These are phyloP conservation scores for Phlebopus sp. DNA, from an alignment of 1,284 basidiomycete species.

Conservation along the genomic window DNA sequence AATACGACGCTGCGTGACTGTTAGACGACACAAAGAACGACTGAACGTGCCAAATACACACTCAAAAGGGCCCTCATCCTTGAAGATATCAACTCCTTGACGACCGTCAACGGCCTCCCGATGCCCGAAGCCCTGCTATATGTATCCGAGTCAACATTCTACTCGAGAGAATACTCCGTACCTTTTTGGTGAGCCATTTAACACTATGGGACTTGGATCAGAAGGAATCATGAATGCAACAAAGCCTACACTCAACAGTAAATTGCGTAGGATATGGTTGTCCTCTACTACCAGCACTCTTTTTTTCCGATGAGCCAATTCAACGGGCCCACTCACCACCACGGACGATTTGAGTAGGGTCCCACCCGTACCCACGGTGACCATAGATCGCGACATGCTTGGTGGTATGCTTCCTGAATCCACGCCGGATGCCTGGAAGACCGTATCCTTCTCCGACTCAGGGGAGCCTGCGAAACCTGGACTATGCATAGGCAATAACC, in stretches of 20 bases:
- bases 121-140: slow-evolving; percentile 67
- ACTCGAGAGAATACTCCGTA: slow-evolving; percentile 16
- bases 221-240: slow-evolving; percentile 1
- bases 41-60: slow-evolving; percentile 39
- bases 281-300: slow-evolving; percentile 83
- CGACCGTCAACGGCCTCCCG: slow-evolving; percentile 81
- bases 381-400: slow-evolving; percentile 37
- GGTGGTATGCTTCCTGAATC: slow-evolving; percentile 12
- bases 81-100: slow-evolving; percentile 80
- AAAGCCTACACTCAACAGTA: slow-evolving; percentile 50
- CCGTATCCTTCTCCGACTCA: slow-evolving; percentile 22
- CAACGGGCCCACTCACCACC: slow-evolving; percentile 35
- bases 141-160: slow-evolving; percentile 9
- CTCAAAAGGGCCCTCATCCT: slow-evolving; percentile 71
- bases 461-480: slow-evolving; percentile 19
- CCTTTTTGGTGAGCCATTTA: slow-evolving; percentile 80
- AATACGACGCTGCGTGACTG: slow-evolving; percentile 64
- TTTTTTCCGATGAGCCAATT: slow-evolving; percentile 39
- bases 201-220: slow-evolving; percentile 44
- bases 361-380: slow-evolving; percentile 57
- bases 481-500: slow-evolving; percentile 8
- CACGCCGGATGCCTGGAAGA: slow-evolving; percentile 11
- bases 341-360: slow-evolving; percentile 60
- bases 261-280: slow-evolving; percentile 70
- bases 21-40: slow-evolving; percentile 11